A percentile compares a stretch with the other conserved stretches of the same genome.
phyloP scores from a whole-genome alignment of 371 early-diverging fungal species.

The Fennellomyces sp. region DNA sequence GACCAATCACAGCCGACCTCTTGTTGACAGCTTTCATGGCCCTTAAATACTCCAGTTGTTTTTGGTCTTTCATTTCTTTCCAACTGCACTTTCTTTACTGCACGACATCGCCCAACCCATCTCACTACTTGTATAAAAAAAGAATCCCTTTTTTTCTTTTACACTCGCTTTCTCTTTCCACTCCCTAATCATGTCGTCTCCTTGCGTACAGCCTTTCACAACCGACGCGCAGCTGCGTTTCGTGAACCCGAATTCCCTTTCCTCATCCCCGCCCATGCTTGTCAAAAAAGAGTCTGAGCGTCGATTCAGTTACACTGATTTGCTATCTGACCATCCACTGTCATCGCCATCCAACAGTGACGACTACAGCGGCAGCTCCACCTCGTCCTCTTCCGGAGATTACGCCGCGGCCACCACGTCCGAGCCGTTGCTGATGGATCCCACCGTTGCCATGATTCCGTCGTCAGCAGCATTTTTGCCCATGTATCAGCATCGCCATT shows the following conservation, averaged over 20 bases:
- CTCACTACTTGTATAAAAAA: neutral
- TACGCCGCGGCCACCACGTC: constrained; percentile 1
- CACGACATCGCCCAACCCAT: neutral
- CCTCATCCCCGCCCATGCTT: constrained; percentile 1
- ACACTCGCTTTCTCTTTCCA: constrained; percentile 12
- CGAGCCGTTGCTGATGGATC: constrained; percentile 2
- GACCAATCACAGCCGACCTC: too few relatives aligned
- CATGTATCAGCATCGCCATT: constrained; percentile 22
- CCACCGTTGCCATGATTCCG: neutral
- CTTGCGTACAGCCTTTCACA: constrained; percentile 5
- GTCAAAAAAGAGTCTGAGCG: constrained; percentile 12
- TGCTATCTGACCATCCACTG: constrained; percentile 29
- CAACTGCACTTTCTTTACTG: neutral
- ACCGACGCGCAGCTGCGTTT: neutral
- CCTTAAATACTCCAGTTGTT: constrained; percentile 22
- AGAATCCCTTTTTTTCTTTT: neutral
- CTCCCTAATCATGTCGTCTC: constrained; percentile 4
- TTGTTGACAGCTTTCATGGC: constrained; percentile 15
- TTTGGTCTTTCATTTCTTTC: neutral
- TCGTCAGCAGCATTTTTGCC: neutral
- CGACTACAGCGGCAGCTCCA: constrained; percentile 25
- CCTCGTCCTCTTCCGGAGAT: constrained; percentile 16
- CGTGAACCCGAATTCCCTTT: constrained; percentile 7
- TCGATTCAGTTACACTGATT: constrained; percentile 48
- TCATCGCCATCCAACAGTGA: constrained; percentile 10